A percentile compares a stretch with the other conserved stretches of the same genome.
phyloP scores from a whole-genome alignment of 345 rosid genomes.

The Trapa incisa region DNA sequence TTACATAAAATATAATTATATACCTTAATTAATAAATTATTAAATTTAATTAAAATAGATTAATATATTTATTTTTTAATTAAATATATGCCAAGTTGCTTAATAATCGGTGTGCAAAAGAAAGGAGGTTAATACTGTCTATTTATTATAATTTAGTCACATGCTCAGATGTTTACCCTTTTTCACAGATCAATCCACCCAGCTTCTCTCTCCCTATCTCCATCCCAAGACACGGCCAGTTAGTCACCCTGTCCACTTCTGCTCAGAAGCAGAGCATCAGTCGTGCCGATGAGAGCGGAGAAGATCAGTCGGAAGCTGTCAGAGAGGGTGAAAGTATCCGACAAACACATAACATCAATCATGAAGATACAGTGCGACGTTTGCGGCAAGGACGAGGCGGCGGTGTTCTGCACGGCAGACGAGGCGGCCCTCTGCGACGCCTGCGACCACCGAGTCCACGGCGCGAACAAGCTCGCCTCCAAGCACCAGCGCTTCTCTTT shows the following conservation, averaged over 20 bases:
- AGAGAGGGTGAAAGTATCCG: no score
- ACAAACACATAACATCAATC: not conserved
- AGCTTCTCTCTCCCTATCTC: not conserved
- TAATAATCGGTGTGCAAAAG: not conserved
- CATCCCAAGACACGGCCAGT: not conserved
- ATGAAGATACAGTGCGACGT: conserved; percentile 96
- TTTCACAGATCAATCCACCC: not conserved
- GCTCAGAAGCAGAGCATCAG: not conserved
- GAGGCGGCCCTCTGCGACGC: conserved; percentile 67
- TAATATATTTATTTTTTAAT: no score
- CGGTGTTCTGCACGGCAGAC: conserved; percentile 83
- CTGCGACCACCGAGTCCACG: conserved; percentile 89
- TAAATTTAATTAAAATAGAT: no score
- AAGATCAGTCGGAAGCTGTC: not conserved
- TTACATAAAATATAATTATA: no score
- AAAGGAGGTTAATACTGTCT: not conserved
- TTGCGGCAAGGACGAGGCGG: conserved; percentile 58
- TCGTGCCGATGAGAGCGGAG: not conserved
- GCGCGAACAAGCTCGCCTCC: conserved; percentile 88
- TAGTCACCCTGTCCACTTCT: not conserved
- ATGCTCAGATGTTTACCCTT: not conserved
- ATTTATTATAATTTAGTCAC: not conserved
- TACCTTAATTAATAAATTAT: no score
- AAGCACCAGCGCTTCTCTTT: conserved; percentile 87
- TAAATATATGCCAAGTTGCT: no score